Evolutionary conservation across 768 basidiomycete species (phyloP).

Genomic region (Amanita muscaria): DNA sequence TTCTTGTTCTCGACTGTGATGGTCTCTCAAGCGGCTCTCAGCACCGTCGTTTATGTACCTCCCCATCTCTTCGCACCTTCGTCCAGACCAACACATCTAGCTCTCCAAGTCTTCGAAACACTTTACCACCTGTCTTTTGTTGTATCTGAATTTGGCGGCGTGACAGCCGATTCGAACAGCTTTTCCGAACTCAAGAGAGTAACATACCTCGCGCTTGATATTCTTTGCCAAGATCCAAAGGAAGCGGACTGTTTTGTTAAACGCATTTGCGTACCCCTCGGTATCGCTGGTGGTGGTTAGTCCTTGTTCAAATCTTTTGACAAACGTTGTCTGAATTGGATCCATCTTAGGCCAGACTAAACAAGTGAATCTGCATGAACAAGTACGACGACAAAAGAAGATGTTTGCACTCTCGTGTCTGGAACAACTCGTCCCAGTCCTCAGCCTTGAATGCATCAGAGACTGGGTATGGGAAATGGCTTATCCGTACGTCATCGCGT

Average conservation of each 20-base stretch:
- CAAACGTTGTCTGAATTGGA: conserved; percentile 1
- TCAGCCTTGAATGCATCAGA: conserved; percentile 45
- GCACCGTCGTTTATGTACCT: conserved; percentile 42
- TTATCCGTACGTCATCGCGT: conserved; percentile 51
- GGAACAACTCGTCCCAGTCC: conserved; percentile 65
- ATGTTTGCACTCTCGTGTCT: conserved; percentile 67
- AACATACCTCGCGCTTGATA: conserved; percentile 72
- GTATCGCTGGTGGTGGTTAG: conserved; percentile 19
- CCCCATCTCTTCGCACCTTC: conserved; percentile 21
- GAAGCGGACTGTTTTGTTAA: conserved; percentile 18
- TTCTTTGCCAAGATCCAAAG: conserved; percentile 36
- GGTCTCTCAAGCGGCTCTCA: conserved; percentile 55
- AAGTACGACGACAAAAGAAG: conserved; percentile 26
- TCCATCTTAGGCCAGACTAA: not conserved
- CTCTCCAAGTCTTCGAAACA: conserved; percentile 43
- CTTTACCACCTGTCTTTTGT: conserved; percentile 68
- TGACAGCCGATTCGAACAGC: conserved; percentile 45
- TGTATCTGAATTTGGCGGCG: conserved; percentile 72
- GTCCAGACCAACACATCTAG: conserved; percentile 30
- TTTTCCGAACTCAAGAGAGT: conserved; percentile 67
- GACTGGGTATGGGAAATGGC: conserved; percentile 51
- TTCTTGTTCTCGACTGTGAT: conserved; percentile 67
- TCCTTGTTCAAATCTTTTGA: not conserved
- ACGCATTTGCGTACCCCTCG: conserved; percentile 18
- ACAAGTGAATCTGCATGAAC: not conserved